Base-by-base conservation (phyloP, 2,329 filamentous ascomycete species). In the Trichoderma sp. region DNA sequence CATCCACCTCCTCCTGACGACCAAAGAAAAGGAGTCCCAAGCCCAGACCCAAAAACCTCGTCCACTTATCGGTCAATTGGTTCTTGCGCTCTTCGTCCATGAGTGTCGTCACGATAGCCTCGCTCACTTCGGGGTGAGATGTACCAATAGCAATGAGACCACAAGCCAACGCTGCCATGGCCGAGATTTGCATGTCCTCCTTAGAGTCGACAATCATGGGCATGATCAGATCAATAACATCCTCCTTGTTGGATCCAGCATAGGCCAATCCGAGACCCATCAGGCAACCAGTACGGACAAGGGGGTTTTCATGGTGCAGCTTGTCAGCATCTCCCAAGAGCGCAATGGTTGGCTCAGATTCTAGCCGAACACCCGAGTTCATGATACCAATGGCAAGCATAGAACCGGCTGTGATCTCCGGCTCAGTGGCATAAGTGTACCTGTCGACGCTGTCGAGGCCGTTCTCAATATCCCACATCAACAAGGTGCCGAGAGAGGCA, bases 51-150 rank as follows among this genome's bases (percentile, higher is more conserved):
- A 99, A 93, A 87, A 99, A 99, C 21, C 97, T 92, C 38, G 95
- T 97, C 97, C 97, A 99, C 86, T 98, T 99, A 86, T 98, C 95
- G 79, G 97, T 98, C 76, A 99, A 88, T 83, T 98, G 95, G 81
- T 91, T 93, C 85, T 93, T 93, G 75, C 95, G 92, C 76, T 98
- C 96, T 75, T 98, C 96, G 79, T 99, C 97, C 85, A 99, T 91
- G 79, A 99, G 88, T 1, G 96, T 97, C 74, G 94, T 94, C 72
- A 98, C 93, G 79, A 99, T 97, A 11, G 95, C 93, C 85, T 97
- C 94, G 78, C 93, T 97, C 76, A 98, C 93, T 79, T 98, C 95
- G 45, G 95, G 91, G 81, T 98, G 93, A 4, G 94, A 95, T 9
- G 96, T 97, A 64, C 97, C 97, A 77, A 98, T 95, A 79, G 96